These are phyloP conservation scores for Proliferodiscus dingleyae DNA, from an alignment of 2,329 filamentous ascomycete genomes.

Conservation along the genomic window DNA sequence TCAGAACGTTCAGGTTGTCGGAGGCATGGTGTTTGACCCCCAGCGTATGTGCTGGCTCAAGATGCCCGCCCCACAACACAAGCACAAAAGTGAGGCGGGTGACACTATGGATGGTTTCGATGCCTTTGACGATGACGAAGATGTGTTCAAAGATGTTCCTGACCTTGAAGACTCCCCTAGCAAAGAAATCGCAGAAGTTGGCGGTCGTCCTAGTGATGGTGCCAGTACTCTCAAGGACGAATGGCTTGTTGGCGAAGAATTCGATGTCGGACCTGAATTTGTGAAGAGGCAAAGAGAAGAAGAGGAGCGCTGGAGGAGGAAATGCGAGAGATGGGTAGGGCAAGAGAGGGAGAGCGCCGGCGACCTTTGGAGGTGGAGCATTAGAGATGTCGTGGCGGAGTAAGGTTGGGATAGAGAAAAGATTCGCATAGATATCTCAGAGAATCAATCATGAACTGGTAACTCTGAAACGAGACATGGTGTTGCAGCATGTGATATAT, in stretches of 20 bases:
- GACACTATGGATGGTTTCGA: slow-evolving; percentile 62
- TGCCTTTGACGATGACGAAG: slow-evolving; percentile 79
- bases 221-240: slow-evolving; percentile 55
- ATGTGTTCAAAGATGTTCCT: slow-evolving; percentile 91
- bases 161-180: slow-evolving; percentile 67
- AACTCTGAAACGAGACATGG: no score
- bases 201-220: slow-evolving; percentile 50
- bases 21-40: slow-evolving; percentile 98
- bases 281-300: slow-evolving; percentile 84
- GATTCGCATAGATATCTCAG: no score
- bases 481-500: no score
- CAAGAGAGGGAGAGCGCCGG: slow-evolving; percentile 45
- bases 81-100: slow-evolving; percentile 43
- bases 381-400: slow-evolving; percentile 50
- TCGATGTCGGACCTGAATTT: slow-evolving; percentile 94
- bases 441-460: no score
- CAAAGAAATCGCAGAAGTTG: slow-evolving; percentile 38
- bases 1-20: slow-evolving; percentile 86
- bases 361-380: slow-evolving; percentile 73
- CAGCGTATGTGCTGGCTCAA: slow-evolving; percentile 98
- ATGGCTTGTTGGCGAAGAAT: slow-evolving; percentile 90
- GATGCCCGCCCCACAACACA: slow-evolving; percentile 45
- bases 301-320: slow-evolving; percentile 84
- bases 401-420: not conserved
- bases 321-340: slow-evolving; percentile 80